phyloP scores from a whole-genome alignment of 2,329 filamentous ascomycete species.

The Penicillium hesseltinei region DNA sequence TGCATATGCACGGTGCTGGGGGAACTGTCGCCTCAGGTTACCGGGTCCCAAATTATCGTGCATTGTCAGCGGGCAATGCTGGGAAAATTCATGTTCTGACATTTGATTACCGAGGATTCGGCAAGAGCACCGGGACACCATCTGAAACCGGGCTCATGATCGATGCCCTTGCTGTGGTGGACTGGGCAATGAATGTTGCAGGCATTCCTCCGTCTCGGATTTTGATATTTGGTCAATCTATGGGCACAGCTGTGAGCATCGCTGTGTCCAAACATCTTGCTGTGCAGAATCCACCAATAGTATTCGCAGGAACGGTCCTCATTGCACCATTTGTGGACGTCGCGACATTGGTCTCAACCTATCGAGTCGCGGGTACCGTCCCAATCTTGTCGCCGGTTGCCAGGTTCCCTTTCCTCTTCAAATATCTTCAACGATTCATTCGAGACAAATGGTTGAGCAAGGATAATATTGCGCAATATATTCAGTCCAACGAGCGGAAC shows the following conservation, averaged over 20 bases:
- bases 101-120: slow-evolving; percentile 55
- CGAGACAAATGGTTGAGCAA: slow-evolving; percentile 13
- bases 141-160: slow-evolving; percentile 55
- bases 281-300: slow-evolving; percentile 41
- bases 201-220: slow-evolving; percentile 55
- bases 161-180: slow-evolving; percentile 54
- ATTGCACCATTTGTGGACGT: slow-evolving; percentile 59
- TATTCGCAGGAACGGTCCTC: slow-evolving; percentile 57
- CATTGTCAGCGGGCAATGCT: slow-evolving; percentile 34
- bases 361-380: slow-evolving; percentile 55
- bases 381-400: slow-evolving; percentile 56
- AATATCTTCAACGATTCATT: slow-evolving; percentile 14
- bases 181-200: slow-evolving; percentile 55
- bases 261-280: slow-evolving; percentile 48
- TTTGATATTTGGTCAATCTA: slow-evolving; percentile 59
- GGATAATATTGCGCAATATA: slow-evolving; percentile 11
- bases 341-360: slow-evolving; percentile 54
- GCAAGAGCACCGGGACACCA: slow-evolving; percentile 52
- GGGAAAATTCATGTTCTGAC: slow-evolving; percentile 57
- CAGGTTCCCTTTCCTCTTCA: slow-evolving; percentile 39
- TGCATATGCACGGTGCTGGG: slow-evolving; percentile 5
- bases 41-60: slow-evolving; percentile 9
- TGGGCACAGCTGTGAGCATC: slow-evolving; percentile 56
- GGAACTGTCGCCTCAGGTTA: slow-evolving; percentile 7
- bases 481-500: slow-evolving; percentile 11